phyloP scores from a whole-genome alignment of 2,329 filamentous ascomycete genomes.

The Mariannaea sp. region DNA sequence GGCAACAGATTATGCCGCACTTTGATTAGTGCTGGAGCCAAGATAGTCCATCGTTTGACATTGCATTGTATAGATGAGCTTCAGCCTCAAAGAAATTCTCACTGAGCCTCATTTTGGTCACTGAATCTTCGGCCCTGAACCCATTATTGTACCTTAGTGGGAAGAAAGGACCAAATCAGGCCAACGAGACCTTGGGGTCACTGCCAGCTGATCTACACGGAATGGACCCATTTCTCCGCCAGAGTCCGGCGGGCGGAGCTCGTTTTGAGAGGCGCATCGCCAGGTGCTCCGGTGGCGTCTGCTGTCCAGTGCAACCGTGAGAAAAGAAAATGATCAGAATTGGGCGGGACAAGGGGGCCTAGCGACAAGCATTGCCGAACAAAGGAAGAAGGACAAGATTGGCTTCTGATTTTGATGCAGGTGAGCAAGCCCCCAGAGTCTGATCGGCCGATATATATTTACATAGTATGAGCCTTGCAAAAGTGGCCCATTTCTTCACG shows the following conservation, averaged over 20 bases:
- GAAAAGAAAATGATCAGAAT: conserved; percentile 13
- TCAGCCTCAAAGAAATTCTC: too few species aligned
- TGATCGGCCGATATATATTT: conserved; percentile 36
- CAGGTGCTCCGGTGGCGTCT: conserved; percentile 8
- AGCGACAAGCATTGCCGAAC: conserved; percentile 1
- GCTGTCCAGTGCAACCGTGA: conserved; percentile 10
- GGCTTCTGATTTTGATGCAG: conserved; percentile 33
- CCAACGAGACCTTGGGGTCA: not conserved
- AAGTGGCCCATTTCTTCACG: conserved; percentile 23
- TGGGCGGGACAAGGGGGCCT: not conserved
- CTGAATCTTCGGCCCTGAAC: too few species aligned
- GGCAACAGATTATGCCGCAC: too few species aligned
- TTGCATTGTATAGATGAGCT: too few species aligned
- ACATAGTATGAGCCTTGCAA: conserved; percentile 25
- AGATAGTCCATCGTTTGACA: too few species aligned
- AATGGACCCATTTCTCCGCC: not conserved
- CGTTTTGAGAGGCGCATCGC: not conserved
- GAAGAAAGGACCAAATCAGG: not conserved
- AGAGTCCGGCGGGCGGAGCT: conserved; percentile 8
- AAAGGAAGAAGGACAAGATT: conserved; percentile 25
- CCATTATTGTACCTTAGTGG: too few species aligned
- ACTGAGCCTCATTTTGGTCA: too few species aligned
- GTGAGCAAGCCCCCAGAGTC: conserved; percentile 23
- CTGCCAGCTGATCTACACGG: not conserved
- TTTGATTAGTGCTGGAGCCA: too few species aligned